Conservation (phyloP, 345 rosid species). For the Anastatica hierochuntica region DNA sequence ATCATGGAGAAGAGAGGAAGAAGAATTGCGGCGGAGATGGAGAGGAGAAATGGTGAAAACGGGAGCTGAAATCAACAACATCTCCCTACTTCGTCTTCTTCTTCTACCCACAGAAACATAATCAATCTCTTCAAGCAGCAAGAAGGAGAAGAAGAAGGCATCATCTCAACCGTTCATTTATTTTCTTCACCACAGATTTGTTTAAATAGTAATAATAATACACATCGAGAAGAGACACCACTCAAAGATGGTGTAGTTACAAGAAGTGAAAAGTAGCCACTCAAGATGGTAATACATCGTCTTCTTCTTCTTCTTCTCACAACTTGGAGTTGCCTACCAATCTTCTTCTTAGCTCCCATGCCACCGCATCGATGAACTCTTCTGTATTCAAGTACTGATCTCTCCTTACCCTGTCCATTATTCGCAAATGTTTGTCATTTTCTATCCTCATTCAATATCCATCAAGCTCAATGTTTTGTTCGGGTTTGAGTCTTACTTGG, state of each 20-base stretch:
- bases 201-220: too few relatives aligned
- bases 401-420: constrained; percentile 43
- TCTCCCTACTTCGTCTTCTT: not conserved
- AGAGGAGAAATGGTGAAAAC: constrained; percentile 11
- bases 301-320: constrained; percentile 1
- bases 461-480: not conserved
- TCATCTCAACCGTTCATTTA: constrained; percentile 10
- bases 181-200: not conserved
- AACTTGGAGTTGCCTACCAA: constrained; percentile 36
- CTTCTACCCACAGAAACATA: not conserved
- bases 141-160: not conserved
- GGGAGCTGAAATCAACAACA: constrained; percentile 15
- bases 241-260: too few relatives aligned
- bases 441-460: not conserved
- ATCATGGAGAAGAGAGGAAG: constrained; percentile 8
- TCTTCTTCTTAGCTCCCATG: constrained; percentile 43
- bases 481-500: constrained; percentile 30
- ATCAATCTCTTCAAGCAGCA: not conserved
- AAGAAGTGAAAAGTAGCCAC: too few relatives aligned
- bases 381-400: constrained; percentile 49
- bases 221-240: too few relatives aligned
- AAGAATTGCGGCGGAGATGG: constrained; percentile 9
- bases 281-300: not conserved
- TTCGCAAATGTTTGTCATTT: not conserved
- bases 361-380: constrained; percentile 69